These are phyloP conservation scores for Rhizopogon rudus DNA, from an alignment of 768 basidiomycete species.

Conservation along the genomic window DNA sequence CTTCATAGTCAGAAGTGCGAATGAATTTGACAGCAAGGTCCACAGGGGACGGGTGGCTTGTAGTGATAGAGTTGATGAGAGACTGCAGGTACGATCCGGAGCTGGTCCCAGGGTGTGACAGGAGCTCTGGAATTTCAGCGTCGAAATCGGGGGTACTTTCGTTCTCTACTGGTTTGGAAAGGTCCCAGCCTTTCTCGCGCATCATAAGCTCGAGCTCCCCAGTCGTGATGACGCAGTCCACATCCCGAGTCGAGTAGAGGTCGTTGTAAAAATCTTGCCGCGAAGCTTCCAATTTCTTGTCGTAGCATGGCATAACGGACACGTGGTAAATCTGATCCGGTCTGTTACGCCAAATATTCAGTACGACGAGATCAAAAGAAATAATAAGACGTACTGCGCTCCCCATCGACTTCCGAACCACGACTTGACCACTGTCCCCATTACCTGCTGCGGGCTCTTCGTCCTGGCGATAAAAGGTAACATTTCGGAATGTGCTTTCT, in stretches of 20 bases:
- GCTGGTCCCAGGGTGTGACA: slow-evolving; percentile 77
- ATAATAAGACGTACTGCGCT: slow-evolving; percentile 49
- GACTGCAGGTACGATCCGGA: slow-evolving; percentile 92
- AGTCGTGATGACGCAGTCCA: slow-evolving; percentile 97
- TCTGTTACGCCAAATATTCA: slow-evolving; percentile 32
- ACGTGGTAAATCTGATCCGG: slow-evolving; percentile 93
- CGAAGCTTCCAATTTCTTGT: slow-evolving; percentile 98
- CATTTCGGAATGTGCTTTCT: slow-evolving; percentile 94
- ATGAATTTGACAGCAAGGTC: slow-evolving; percentile 50
- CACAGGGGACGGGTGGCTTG: slow-evolving; percentile 39
- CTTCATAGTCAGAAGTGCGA: slow-evolving; percentile 76
- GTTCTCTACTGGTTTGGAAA: slow-evolving; percentile 49
- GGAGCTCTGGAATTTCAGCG: slow-evolving; percentile 58
- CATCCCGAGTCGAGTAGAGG: slow-evolving; percentile 78
- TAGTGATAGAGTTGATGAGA: slow-evolving; percentile 54
- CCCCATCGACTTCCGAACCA: slow-evolving; percentile 73
- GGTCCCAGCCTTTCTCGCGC: slow-evolving; percentile 76
- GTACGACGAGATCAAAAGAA: neutral
- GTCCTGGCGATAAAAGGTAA: slow-evolving; percentile 83
- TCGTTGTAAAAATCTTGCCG: slow-evolving; percentile 89
- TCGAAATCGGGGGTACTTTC: slow-evolving; percentile 34
- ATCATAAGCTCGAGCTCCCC: slow-evolving; percentile 89
- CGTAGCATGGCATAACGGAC: slow-evolving; percentile 98
- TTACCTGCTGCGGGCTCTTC: slow-evolving; percentile 91
- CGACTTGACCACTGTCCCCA: slow-evolving; percentile 90